Conservation (phyloP, 164 flowering plant species). For the Vitis rotundifolia region DNA sequence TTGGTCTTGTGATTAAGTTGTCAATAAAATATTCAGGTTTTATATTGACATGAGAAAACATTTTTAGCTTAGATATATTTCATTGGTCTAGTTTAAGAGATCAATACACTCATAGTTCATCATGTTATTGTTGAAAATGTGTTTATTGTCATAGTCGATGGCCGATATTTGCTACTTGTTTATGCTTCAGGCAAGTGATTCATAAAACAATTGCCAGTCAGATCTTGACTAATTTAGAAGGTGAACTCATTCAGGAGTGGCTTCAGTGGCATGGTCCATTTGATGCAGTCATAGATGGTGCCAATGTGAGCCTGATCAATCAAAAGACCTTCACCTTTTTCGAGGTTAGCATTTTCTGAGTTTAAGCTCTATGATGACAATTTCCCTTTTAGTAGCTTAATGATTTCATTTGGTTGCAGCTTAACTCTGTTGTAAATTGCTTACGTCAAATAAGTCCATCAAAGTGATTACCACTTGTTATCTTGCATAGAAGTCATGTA, state of each 20-base stretch:
- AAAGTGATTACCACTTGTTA: conserved; percentile 72
- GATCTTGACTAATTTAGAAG: conserved; percentile 20
- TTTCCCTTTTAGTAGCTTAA: not conserved
- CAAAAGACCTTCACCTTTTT: conserved; percentile 48
- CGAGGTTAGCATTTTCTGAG: conserved; percentile 45
- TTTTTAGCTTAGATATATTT: not conserved
- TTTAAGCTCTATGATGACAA: not conserved
- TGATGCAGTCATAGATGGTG: conserved; percentile 96
- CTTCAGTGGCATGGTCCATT: conserved; percentile 81
- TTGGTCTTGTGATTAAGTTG: not conserved
- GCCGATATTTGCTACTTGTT: conserved; percentile 10
- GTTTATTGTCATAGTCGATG: not conserved
- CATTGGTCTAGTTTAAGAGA: not conserved
- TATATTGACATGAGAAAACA: too few species aligned
- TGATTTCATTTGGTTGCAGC: conserved; percentile 42
- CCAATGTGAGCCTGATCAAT: conserved; percentile 69
- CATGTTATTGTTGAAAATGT: not conserved
- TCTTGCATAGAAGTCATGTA: conserved; percentile 73
- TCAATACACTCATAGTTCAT: not conserved
- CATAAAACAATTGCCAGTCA: conserved; percentile 8
- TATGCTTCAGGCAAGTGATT: conserved; percentile 11
- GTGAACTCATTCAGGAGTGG: conserved; percentile 75
- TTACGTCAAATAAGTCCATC: conserved; percentile 60
- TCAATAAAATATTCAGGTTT: not conserved
- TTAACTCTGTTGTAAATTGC: conserved; percentile 56